A percentile compares a stretch with the other conserved stretches of the same genome.
These are phyloP conservation scores for Trametopsis cervina DNA, from an alignment of 768 basidiomycete species.

Conservation along the genomic window DNA sequence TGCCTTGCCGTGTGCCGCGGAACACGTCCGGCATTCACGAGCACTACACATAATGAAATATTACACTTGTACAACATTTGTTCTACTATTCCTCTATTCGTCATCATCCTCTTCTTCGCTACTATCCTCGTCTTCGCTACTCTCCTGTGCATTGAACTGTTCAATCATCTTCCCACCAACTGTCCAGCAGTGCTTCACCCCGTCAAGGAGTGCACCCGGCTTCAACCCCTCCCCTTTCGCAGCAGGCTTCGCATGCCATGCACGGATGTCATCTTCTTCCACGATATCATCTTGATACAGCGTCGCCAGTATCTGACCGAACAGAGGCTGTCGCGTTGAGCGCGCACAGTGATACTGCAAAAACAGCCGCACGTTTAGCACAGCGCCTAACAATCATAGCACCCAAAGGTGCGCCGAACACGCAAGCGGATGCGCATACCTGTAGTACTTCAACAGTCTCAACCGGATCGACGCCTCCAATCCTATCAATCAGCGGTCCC, in stretches of 20 bases:
- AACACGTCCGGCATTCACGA: background rate
- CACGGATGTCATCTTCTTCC: slow-evolving; percentile 84
- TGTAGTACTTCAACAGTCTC: slow-evolving; percentile 78
- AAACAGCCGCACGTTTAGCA: background rate
- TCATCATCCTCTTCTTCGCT: slow-evolving; percentile 18
- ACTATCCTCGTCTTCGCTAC: slow-evolving; percentile 34
- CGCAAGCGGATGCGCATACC: slow-evolving; percentile 33
- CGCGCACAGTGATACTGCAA: slow-evolving; percentile 55
- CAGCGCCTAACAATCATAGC: background rate
- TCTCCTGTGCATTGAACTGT: slow-evolving; percentile 76
- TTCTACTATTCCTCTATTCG: slow-evolving; percentile 14
- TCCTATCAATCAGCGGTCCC: slow-evolving; percentile 74
- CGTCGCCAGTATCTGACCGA: slow-evolving; percentile 79
- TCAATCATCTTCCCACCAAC: slow-evolving; percentile 71
- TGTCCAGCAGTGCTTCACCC: slow-evolving; percentile 60
- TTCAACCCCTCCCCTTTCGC: slow-evolving; percentile 47
- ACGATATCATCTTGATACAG: slow-evolving; percentile 91
- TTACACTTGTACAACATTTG: background rate
- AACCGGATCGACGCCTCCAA: slow-evolving; percentile 78
- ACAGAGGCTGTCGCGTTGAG: slow-evolving; percentile 60
- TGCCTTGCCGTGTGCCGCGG: background rate
- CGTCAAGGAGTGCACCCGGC: slow-evolving; percentile 37
- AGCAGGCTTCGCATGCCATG: slow-evolving; percentile 63
- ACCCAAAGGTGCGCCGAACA: background rate
- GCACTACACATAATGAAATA: background rate